Conservation (phyloP, 768 basidiomycete species). For the Kwoniella newhampshirensis region DNA sequence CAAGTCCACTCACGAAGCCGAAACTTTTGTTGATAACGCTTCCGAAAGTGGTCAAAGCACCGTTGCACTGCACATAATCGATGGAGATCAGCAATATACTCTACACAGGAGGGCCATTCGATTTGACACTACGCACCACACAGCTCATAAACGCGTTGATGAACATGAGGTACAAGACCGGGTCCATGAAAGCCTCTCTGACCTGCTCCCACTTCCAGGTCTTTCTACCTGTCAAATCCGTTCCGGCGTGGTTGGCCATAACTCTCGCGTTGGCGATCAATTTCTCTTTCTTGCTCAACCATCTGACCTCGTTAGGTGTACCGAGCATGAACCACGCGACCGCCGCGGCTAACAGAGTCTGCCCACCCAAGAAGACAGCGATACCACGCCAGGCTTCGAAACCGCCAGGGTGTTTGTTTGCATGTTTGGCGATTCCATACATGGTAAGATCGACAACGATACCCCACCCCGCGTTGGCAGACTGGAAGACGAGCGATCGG, state of each 20-base stretch:
- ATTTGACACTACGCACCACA: too few species aligned
- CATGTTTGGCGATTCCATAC: slow-evolving; percentile 28
- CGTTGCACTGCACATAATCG: too few species aligned
- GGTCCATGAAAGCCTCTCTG: slow-evolving; percentile 33
- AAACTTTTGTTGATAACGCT: slow-evolving; percentile 11
- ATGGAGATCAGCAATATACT: too few species aligned
- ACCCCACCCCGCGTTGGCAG: slow-evolving; percentile 34
- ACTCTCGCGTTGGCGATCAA: slow-evolving; percentile 33
- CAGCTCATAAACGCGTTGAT: slow-evolving; percentile 14
- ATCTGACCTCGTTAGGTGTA: slow-evolving; percentile 17
- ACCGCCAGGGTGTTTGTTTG: slow-evolving; percentile 18
- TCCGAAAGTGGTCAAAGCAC: slow-evolving; percentile 11
- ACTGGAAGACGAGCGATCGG: slow-evolving; percentile 31
- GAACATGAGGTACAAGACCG: slow-evolving; percentile 24
- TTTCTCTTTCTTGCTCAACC: slow-evolving; percentile 17
- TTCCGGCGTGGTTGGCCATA: slow-evolving; percentile 36
- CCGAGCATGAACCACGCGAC: slow-evolving; percentile 18
- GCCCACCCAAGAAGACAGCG: slow-evolving; percentile 5
- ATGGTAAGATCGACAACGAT: slow-evolving; percentile 27
- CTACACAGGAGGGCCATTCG: too few species aligned
- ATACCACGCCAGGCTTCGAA: slow-evolving; percentile 20
- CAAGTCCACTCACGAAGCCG: slow-evolving; percentile 1
- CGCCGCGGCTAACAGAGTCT: not conserved
- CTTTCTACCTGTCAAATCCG: not conserved
- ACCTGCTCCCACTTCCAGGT: slow-evolving; percentile 34